phyloP scores from a whole-genome alignment of 257 asterid species.

The Nicotiana undulata region DNA sequence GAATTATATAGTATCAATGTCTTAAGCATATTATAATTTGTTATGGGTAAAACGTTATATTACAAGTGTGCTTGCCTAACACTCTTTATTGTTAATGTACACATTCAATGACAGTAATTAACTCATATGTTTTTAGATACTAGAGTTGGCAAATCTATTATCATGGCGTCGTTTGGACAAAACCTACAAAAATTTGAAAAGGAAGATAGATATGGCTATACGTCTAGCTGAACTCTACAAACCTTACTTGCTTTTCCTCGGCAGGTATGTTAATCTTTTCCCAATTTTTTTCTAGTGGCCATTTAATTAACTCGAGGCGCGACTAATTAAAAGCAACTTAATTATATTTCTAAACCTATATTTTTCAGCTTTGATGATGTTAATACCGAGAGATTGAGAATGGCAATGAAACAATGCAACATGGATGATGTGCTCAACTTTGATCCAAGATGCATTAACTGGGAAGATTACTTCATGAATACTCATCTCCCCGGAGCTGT shows the following conservation, averaged over 20 bases:
- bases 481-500: conserved; percentile 50
- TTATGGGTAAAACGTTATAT: neutral
- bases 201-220: conserved; percentile 22
- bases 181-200: conserved; percentile 12
- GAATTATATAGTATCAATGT: neutral
- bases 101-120: neutral
- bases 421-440: conserved; percentile 31
- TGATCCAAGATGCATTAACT: conserved; percentile 39
- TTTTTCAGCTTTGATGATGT: conserved; percentile 44
- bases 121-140: conserved; percentile 12
- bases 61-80: neutral
- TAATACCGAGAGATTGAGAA: conserved; percentile 44
- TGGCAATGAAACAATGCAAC: conserved; percentile 7
- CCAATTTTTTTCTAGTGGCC: neutral
- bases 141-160: conserved; percentile 29
- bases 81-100: too few species aligned
- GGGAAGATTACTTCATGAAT: conserved; percentile 53
- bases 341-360: neutral
- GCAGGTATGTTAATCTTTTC: conserved; percentile 31
- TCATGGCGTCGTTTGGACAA: conserved; percentile 29
- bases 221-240: conserved; percentile 41
- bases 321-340: too few species aligned
- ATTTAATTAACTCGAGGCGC: too few species aligned
- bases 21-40: neutral
- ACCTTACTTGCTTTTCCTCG: conserved; percentile 45